Conservation (phyloP, 1,284 basidiomycete genomes). For the Agroathelia rolfsii region DNA sequence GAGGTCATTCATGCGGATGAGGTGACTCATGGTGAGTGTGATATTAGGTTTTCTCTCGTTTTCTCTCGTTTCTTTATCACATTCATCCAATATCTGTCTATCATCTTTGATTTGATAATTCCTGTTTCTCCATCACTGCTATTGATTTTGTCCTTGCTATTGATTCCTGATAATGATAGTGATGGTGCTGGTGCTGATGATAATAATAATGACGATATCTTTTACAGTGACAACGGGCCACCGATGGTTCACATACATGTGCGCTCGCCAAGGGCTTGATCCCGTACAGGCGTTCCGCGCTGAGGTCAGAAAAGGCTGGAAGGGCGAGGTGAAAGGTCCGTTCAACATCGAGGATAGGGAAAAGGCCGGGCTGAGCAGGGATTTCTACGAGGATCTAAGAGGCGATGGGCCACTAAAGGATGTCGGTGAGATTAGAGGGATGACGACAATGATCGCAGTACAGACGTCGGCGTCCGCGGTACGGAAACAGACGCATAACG, state of each 20-base stretch:
- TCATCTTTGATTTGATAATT: too few relatives aligned
- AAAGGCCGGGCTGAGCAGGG: conserved; percentile 62
- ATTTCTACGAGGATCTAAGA: conserved; percentile 63
- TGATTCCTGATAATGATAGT: too few relatives aligned
- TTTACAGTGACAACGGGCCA: conserved; percentile 81
- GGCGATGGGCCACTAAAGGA: too few relatives aligned
- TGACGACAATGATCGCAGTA: too few relatives aligned
- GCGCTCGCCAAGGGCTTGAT: conserved; percentile 53
- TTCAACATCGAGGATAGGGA: conserved; percentile 74
- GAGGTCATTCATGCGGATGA: conserved; percentile 80
- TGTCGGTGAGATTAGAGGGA: too few relatives aligned
- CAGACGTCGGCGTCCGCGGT: too few relatives aligned
- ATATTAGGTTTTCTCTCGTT: neutral
- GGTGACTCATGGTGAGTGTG: too few relatives aligned
- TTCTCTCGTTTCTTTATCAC: neutral
- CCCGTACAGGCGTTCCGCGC: conserved; percentile 66
- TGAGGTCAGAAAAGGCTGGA: conserved; percentile 69
- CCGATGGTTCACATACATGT: conserved; percentile 79
- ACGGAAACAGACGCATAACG: too few relatives aligned
- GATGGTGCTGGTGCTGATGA: too few relatives aligned
- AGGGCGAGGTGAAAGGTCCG: conserved; percentile 75
- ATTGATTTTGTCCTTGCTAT: too few relatives aligned
- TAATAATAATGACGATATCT: too few relatives aligned
- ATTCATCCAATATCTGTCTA: conserved; percentile 44
- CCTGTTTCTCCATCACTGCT: too few relatives aligned